Percentiles rank a stretch among this genome's conserved stretches.
These are phyloP conservation scores for Candida sakaeoensis DNA, from an alignment of 805 yeast genomes.

Conservation along the genomic window DNA sequence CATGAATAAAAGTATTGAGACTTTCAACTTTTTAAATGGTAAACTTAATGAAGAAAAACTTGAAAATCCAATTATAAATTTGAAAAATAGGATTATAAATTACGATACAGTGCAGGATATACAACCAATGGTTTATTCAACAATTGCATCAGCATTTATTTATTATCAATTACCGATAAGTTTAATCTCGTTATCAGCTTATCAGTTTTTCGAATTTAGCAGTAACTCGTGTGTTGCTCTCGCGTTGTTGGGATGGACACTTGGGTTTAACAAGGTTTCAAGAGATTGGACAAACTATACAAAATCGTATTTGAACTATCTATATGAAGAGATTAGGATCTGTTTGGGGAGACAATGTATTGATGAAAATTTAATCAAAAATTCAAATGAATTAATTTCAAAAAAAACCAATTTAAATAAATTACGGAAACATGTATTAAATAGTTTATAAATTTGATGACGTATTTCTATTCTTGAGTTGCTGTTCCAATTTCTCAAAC, in stretches of 20 bases:
- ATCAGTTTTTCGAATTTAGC: conserved; percentile 31
- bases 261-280: conserved; percentile 41
- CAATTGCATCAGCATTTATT: conserved; percentile 25
- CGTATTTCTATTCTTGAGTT: conserved; percentile 19
- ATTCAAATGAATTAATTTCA: conserved; percentile 24
- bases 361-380: conserved; percentile 34
- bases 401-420: conserved; percentile 9
- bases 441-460: conserved; percentile 7
- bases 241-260: conserved; percentile 33
- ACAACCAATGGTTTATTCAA: conserved; percentile 34
- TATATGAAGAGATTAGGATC: conserved; percentile 35
- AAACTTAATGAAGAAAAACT: conserved; percentile 21
- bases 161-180: conserved; percentile 38
- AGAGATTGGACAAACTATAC: conserved; percentile 31
- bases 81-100: conserved; percentile 30
- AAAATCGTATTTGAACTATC: conserved; percentile 22
- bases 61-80: conserved; percentile 26
- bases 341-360: conserved; percentile 32
- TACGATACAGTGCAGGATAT: conserved; percentile 26
- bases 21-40: conserved; percentile 36
- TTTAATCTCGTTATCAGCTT: conserved; percentile 26
- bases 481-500: conserved; percentile 76
- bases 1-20: conserved; percentile 37
- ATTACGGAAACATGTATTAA: conserved; percentile 10
- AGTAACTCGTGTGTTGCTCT: conserved; percentile 31